Evolutionary conservation across 2,329 filamentous ascomycete genomes (phyloP).

Genomic region (Penicillium sp.): DNA sequence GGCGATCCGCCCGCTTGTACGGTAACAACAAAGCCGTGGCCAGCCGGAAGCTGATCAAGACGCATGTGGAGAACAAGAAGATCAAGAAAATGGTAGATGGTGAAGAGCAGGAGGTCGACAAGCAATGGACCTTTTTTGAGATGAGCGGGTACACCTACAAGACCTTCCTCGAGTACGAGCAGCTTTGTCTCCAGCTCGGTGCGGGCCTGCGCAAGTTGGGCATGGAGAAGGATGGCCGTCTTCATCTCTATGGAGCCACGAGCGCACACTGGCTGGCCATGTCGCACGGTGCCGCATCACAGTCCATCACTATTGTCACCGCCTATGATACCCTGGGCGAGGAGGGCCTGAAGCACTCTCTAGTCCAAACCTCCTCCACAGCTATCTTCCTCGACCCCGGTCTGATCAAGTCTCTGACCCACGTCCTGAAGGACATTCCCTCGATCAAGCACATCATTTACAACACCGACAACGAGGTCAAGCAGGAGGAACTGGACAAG

Average conservation of each 20-base stretch:
- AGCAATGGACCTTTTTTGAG: slow-evolving; percentile 91
- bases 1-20: slow-evolving; percentile 66
- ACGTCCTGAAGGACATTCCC: slow-evolving; percentile 59
- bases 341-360: slow-evolving; percentile 81
- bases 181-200: slow-evolving; percentile 69
- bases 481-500: slow-evolving; percentile 58
- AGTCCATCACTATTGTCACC: slow-evolving; percentile 89
- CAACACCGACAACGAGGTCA: slow-evolving; percentile 58
- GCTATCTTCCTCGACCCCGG: slow-evolving; percentile 87
- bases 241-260: slow-evolving; percentile 85
- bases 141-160: slow-evolving; percentile 75
- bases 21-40: slow-evolving; percentile 69
- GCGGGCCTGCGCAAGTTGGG: slow-evolving; percentile 76
- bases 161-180: slow-evolving; percentile 78
- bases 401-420: slow-evolving; percentile 65
- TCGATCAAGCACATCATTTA: slow-evolving; percentile 62
- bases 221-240: slow-evolving; percentile 65
- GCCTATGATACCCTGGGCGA: slow-evolving; percentile 92
- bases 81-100: slow-evolving; percentile 86
- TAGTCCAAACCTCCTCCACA: slow-evolving; percentile 76
- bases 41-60: slow-evolving; percentile 71
- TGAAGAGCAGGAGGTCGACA: slow-evolving; percentile 76
- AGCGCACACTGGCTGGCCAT: slow-evolving; percentile 82
- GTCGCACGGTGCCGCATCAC: slow-evolving; percentile 76
- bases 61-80: slow-evolving; percentile 84